Conservation (phyloP, 2,329 filamentous ascomycete species). For the Pseudonectria foliicola region DNA sequence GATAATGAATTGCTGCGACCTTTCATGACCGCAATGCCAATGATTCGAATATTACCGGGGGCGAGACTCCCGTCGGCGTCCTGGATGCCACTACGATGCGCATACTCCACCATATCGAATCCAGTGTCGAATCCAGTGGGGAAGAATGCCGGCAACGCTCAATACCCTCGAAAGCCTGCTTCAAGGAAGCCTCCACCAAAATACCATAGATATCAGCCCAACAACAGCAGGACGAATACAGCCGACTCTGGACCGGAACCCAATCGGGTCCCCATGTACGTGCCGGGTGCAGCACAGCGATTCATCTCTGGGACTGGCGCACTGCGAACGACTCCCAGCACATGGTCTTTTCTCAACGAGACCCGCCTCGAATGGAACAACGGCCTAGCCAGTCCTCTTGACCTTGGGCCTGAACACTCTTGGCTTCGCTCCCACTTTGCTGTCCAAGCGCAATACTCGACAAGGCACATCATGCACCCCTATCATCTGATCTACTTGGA, state of each 20-base stretch:
- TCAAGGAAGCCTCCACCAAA: conserved; percentile 3
- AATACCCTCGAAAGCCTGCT: no score
- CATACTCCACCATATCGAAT: conserved; percentile 7
- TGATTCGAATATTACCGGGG: conserved; percentile 13
- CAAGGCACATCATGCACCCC: conserved; percentile 26
- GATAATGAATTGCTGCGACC: conserved; percentile 3
- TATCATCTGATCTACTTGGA: conserved; percentile 27
- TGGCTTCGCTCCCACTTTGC: conserved; percentile 13
- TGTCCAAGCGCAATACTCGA: conserved; percentile 19
- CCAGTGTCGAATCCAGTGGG: not conserved
- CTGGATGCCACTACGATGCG: conserved; percentile 4
- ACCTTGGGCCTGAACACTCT: conserved; percentile 5
- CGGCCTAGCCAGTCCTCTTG: conserved; percentile 9
- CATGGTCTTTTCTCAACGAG: conserved; percentile 20
- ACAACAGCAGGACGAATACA: no score
- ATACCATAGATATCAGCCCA: no score
- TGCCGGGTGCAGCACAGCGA: conserved; percentile 13
- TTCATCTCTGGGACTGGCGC: conserved; percentile 17
- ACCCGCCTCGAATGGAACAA: conserved; percentile 19
- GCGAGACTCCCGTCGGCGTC: conserved; percentile 8
- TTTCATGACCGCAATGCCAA: conserved; percentile 17
- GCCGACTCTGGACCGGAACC: not conserved
- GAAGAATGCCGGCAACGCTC: no score
- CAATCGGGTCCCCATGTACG: conserved; percentile 3
- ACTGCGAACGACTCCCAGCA: conserved; percentile 24